These are phyloP conservation scores for Suillus variegatus DNA, from an alignment of 768 basidiomycete species.

Conservation along the genomic window DNA sequence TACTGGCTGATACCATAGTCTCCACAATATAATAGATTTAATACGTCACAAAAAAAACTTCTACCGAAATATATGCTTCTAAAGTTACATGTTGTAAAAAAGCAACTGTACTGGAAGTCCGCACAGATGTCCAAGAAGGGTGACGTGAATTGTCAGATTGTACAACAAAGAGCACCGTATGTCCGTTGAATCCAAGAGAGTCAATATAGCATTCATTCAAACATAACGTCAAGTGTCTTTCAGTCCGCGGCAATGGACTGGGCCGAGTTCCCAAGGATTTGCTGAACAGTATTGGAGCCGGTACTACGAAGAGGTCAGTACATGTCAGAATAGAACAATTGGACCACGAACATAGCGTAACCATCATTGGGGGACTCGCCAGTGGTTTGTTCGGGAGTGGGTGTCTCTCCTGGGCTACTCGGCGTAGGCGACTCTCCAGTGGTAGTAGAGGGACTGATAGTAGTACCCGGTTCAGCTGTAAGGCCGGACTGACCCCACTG, in stretches of 20 bases:
- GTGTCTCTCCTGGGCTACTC: slow-evolving; percentile 26
- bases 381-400: slow-evolving; percentile 33
- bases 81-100: not conserved
- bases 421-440: slow-evolving; percentile 18
- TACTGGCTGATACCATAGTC: not conserved
- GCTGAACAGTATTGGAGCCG: slow-evolving; percentile 29
- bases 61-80: not conserved
- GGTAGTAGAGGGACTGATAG: slow-evolving; percentile 34
- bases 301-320: slow-evolving; percentile 19
- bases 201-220: not conserved
- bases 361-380: slow-evolving; percentile 69
- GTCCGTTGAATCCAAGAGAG: slow-evolving; percentile 4
- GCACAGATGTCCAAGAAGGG: not conserved
- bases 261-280: slow-evolving; percentile 30
- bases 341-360: slow-evolving; percentile 41
- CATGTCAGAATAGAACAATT: slow-evolving; percentile 6
- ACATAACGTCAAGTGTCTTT: not conserved
- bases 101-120: not conserved
- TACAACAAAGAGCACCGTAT: not conserved
- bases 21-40: not conserved
- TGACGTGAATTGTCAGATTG: not conserved
- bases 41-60: not conserved
- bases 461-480: slow-evolving; percentile 47
- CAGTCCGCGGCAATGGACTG: slow-evolving; percentile 38
- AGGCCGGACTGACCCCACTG: slow-evolving; percentile 59